These are phyloP conservation scores for Penicillium sp. DNA, from an alignment of 2,329 filamentous ascomycete species.

Conservation along the genomic window DNA sequence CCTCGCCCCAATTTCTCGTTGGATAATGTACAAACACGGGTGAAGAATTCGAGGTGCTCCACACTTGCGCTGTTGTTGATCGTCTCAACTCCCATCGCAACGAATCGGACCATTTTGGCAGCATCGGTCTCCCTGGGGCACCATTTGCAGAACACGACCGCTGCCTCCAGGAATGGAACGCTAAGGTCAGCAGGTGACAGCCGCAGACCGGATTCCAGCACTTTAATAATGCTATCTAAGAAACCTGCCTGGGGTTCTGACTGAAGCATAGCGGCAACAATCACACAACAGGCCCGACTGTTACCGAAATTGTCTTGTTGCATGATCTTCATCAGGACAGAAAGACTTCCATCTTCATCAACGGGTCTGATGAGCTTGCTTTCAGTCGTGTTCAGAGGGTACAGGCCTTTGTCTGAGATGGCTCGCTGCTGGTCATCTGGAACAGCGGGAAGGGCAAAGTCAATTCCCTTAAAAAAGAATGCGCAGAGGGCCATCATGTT, in stretches of 20 bases:
- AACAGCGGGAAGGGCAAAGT: constrained; percentile 32
- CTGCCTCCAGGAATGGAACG: constrained; percentile 56
- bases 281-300: constrained; percentile 48
- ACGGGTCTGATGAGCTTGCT: constrained; percentile 31
- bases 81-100: constrained; percentile 46
- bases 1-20: constrained; percentile 37
- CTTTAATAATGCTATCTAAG: constrained; percentile 47
- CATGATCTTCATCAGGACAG: constrained; percentile 59
- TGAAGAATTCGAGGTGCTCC: constrained; percentile 52
- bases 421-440: constrained; percentile 24
- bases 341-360: constrained; percentile 32
- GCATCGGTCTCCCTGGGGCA: constrained; percentile 37
- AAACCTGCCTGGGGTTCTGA: constrained; percentile 50
- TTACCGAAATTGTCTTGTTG: constrained; percentile 54
- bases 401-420: constrained; percentile 26
- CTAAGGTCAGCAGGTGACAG: constrained; percentile 48
- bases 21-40: constrained; percentile 46
- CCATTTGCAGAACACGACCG: constrained; percentile 50
- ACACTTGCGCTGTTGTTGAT: constrained; percentile 47
- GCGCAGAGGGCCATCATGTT: constrained; percentile 43
- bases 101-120: constrained; percentile 37
- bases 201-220: constrained; percentile 53
- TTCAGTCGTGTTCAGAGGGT: constrained; percentile 34
- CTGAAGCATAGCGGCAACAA: constrained; percentile 56
- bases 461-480: constrained; percentile 36